Evolutionary conservation across 768 basidiomycete genomes (phyloP), one percentile per base, ranked within the genome.

Genomic region (Phaffia tasmanica): DNA sequence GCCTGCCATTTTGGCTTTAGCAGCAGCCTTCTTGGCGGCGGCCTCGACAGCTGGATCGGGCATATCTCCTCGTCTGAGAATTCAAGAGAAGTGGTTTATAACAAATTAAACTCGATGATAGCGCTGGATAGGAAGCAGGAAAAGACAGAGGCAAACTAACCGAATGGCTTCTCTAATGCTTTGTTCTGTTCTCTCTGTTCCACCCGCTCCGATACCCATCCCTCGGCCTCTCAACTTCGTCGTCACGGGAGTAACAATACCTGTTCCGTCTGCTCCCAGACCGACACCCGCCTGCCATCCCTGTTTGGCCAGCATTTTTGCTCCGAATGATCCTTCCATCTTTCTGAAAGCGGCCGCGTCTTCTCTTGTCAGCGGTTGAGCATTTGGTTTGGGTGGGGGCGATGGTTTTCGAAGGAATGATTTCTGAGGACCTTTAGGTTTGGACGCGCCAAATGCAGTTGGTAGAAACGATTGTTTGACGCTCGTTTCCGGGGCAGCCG

Each of bases 221-320:
- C 85, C 85, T 49, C 72, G 54, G 8, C 87, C 88, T 6, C 91
- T 83, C 63, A 91, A 71, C 74, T 89, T 92, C 72, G 82, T 84
- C 74, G 93, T 89, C 18, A 95, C 81, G 0, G 91, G 91, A 5
- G 84, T 84, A n/a, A 89, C 83, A 59, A 93, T 93, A 71, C 91
- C 91, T 71, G 86, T 84, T 1, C 86, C 86, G 1, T 78, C 77
- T 1, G 81, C 76, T 69, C 91, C 91, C 11, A 94, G 81, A 71
- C 92, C 91, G 3, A 81, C 80, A 3, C 80, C 94, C 0, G 85
- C 79, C 73, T 85, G 80, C 94, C 95, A 99, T 9, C 95, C 95
- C 86, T 93, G 92, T 79, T 93, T 98, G 35, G 83, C 83, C 27
- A 99, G 83, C 83, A 98, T 84, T 65, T 86, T 85, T 23, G 93